phyloP scores from a whole-genome alignment of 345 rosid species.

The Camelina sativa region DNA sequence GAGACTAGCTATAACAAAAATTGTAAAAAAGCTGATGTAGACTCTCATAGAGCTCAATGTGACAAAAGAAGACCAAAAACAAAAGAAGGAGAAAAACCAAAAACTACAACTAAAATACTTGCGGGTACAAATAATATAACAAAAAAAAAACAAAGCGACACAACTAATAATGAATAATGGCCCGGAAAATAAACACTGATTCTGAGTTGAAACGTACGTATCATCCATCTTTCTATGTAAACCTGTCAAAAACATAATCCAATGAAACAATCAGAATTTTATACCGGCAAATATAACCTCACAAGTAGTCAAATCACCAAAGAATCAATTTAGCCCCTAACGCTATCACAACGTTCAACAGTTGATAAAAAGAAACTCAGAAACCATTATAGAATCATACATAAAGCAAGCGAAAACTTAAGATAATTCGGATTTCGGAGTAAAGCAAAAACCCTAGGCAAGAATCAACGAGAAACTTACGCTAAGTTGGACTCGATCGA shows the following conservation, averaged over 20 bases:
- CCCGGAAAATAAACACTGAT: too few species aligned
- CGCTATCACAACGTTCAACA: background rate
- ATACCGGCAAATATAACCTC: background rate
- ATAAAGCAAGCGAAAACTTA: too few species aligned
- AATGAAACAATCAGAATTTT: conserved; percentile 12
- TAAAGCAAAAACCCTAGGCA: background rate
- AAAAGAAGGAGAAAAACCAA: too few species aligned
- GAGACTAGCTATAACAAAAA: too few species aligned
- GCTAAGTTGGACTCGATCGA: background rate
- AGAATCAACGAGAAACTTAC: background rate
- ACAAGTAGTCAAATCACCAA: background rate
- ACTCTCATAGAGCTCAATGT: too few species aligned
- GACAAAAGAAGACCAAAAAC: too few species aligned
- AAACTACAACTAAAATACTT: too few species aligned
- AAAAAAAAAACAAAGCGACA: too few species aligned
- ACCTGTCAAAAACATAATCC: conserved; percentile 21
- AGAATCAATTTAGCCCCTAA: background rate
- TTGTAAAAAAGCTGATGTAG: too few species aligned
- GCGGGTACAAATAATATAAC: too few species aligned
- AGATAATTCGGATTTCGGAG: background rate
- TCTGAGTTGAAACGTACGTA: conserved; percentile 21
- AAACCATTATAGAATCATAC: background rate
- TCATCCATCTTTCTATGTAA: conserved; percentile 66
- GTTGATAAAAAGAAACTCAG: background rate
- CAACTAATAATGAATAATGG: too few species aligned